phyloP scores from a whole-genome alignment of 805 yeast species.

The Lachancea thermotolerans region DNA sequence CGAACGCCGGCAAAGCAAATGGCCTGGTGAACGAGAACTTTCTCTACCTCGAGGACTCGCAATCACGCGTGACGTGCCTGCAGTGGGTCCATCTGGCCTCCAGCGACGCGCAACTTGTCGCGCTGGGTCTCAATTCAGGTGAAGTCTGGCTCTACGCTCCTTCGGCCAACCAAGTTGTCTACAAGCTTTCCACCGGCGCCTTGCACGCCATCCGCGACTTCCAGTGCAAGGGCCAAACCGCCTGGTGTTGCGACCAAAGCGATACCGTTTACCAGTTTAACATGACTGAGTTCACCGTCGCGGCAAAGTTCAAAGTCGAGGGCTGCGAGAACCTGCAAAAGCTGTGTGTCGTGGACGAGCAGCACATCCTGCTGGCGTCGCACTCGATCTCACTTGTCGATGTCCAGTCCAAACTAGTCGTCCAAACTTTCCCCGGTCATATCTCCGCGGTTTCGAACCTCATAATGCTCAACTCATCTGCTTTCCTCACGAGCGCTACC shows the following conservation, averaged over 20 bases:
- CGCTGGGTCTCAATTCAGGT: slow-evolving; percentile 63
- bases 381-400: slow-evolving; percentile 56
- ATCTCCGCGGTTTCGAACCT: slow-evolving; percentile 55
- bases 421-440: slow-evolving; percentile 66
- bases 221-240: slow-evolving; percentile 33
- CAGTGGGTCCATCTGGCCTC: slow-evolving; percentile 23
- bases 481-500: slow-evolving; percentile 62
- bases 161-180: slow-evolving; percentile 46
- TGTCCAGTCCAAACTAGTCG: slow-evolving; percentile 32
- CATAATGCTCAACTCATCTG: slow-evolving; percentile 32
- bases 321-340: slow-evolving; percentile 28
- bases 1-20: slow-evolving; percentile 34
- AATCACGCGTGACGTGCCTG: slow-evolving; percentile 17
- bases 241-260: slow-evolving; percentile 55
- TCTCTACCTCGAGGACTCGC: slow-evolving; percentile 22
- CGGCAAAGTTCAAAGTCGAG: slow-evolving; percentile 38
- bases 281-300: slow-evolving; percentile 36
- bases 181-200: slow-evolving; percentile 43
- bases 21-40: slow-evolving; percentile 36
- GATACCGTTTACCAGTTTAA: slow-evolving; percentile 63
- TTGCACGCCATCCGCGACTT: slow-evolving; percentile 46
- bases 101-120: slow-evolving; percentile 42
- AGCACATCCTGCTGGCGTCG: slow-evolving; percentile 54
- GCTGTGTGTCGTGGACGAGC: slow-evolving; percentile 20
- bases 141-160: slow-evolving; percentile 62